Base-by-base conservation (phyloP, 2,329 filamentous ascomycete genomes). In the Xylariaceae sp. region DNA sequence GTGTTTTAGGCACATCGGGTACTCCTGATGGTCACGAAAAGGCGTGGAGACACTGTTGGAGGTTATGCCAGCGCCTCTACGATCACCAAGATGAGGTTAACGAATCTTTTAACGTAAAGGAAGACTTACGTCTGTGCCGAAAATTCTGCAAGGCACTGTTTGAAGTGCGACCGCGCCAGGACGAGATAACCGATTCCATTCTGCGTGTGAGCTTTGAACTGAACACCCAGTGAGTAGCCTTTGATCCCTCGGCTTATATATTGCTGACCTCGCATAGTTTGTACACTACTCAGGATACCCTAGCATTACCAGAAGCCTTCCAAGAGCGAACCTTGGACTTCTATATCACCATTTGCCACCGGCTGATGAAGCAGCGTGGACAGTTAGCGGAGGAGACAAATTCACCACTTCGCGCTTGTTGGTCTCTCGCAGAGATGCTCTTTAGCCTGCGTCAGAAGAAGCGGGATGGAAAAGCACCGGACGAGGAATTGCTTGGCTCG, bases 21-120 rank as follows among this genome's bases (percentile, higher is more conserved):
- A 87, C 84, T 9, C 87, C 88, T 1, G 87, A 91, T 61, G 83
- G 87, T 23, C 89, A 96, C 67, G 91, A 96, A 69, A 87, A 88
- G 64, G 92, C 92, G 0, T 97, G 92, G 93, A 91, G 89, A 70
- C 89, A 88, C 57, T 97, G 92, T 73, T 97, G 92, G 93, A 89
- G 88, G 64, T 77, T 97, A 20, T 97, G 92, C 68, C 91, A 96
- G 69, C 88, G 89, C 53, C 81, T 97, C 3, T 97, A 97, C 68
- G 84, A 92, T 57, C 91, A 87, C 60, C 82, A 87, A 45, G 85
- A 93, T 50, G 87, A 92, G 59, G 81, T 87, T 47, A 78, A 84
- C 26, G 82, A 86, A 46, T 73, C 73, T n/a, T 82, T 83, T 26
- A 85, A 88, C 56, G 85, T 92, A 36, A 81, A 83, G 51, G 84